These are phyloP conservation scores for Seiridium cupressi DNA, from an alignment of 2,329 filamentous ascomycete genomes.

Conservation along the genomic window DNA sequence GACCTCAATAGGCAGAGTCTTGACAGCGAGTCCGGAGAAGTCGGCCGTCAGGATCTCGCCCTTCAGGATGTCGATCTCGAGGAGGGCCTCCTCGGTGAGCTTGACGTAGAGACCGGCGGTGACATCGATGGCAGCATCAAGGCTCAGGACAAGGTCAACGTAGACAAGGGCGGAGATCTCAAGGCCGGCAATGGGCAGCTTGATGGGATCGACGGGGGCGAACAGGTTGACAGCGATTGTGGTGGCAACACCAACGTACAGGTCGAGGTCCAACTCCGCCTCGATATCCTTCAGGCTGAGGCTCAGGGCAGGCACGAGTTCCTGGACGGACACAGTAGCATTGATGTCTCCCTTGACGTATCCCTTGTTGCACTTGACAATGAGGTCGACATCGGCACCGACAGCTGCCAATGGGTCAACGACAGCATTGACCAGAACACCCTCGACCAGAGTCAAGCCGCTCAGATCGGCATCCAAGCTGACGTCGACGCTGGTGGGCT, in stretches of 20 bases:
- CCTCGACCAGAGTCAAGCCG: constrained; percentile 21
- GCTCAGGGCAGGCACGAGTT: constrained; percentile 38
- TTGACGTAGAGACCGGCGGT: constrained; percentile 51
- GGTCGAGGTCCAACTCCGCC: constrained; percentile 48
- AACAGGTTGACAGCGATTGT: constrained; percentile 52
- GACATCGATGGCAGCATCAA: constrained; percentile 48
- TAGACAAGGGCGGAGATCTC: constrained; percentile 45
- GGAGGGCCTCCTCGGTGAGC: constrained; percentile 41
- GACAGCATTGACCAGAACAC: constrained; percentile 8
- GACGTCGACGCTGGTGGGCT: constrained; percentile 21
- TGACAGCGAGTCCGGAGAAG: constrained; percentile 48
- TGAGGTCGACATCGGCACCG: constrained; percentile 23
- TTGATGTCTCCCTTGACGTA: constrained; percentile 48
- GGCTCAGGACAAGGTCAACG: constrained; percentile 50
- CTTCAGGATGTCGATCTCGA: constrained; percentile 39
- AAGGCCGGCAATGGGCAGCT: constrained; percentile 40
- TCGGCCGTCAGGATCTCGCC: constrained; percentile 44
- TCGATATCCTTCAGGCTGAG: constrained; percentile 50
- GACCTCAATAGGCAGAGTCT: constrained; percentile 44
- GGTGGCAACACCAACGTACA: constrained; percentile 41
- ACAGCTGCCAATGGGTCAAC: not conserved
- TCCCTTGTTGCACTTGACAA: constrained; percentile 43
- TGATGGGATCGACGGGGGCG: constrained; percentile 40
- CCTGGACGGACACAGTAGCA: constrained; percentile 39
- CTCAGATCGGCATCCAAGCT: constrained; percentile 23